These are phyloP conservation scores for Debaryomyces sp. DNA, from an alignment of 1,139 yeast species.

Conservation along the genomic window DNA sequence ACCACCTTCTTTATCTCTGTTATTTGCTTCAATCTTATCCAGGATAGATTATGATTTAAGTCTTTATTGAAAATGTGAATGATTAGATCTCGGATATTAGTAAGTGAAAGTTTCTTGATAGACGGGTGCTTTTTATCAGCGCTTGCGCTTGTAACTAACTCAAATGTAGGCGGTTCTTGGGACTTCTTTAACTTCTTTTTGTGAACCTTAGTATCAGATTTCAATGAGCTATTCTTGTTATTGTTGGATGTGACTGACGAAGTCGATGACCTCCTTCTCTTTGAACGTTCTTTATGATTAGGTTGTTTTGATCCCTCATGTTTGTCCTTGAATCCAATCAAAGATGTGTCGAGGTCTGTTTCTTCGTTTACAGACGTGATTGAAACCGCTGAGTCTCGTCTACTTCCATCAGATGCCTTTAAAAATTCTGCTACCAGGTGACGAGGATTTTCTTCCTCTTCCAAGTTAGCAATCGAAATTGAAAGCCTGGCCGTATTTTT, in stretches of 20 bases:
- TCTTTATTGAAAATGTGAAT: constrained; percentile 48
- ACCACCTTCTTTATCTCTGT: constrained; percentile 48
- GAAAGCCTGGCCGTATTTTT: constrained; percentile 31
- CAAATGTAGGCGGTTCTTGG: constrained; percentile 30
- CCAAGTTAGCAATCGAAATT: constrained; percentile 25
- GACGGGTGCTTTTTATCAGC: constrained; percentile 4
- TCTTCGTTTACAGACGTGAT: constrained; percentile 24
- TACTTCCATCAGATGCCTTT: constrained; percentile 3
- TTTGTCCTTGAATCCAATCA: constrained; percentile 4
- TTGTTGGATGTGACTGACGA: constrained; percentile 22
- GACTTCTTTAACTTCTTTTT: constrained; percentile 39
- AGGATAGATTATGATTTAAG: constrained; percentile 31
- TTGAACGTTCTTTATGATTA: constrained; percentile 17
- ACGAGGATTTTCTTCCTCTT: constrained; percentile 19
- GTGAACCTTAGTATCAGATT: constrained; percentile 27
- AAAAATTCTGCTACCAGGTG: constrained; percentile 22
- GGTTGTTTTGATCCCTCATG: constrained; percentile 9
- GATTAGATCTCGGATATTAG: constrained; percentile 55
- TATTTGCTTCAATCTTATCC: constrained; percentile 35
- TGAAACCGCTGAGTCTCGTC: constrained; percentile 32
- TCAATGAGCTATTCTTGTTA: constrained; percentile 10
- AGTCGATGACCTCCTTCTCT: constrained; percentile 49
- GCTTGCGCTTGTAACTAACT: constrained; percentile 19
- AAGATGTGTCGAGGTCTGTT: constrained; percentile 12
- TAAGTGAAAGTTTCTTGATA: constrained; percentile 32